Evolutionary conservation across 345 rosid species (phyloP).

Genomic region (Lagerstroemia speciosa): DNA sequence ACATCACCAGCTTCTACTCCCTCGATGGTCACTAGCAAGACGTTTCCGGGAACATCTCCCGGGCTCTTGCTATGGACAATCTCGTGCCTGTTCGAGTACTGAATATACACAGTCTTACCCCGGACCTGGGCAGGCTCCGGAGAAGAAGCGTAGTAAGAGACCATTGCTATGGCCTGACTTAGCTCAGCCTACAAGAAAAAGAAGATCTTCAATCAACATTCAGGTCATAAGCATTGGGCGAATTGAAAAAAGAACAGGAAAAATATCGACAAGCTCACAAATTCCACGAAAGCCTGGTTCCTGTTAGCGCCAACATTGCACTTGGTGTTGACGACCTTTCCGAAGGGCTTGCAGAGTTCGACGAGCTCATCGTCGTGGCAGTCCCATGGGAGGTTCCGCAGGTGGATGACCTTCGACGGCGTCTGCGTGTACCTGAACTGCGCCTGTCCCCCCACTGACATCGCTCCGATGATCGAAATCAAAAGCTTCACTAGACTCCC

Average conservation of each 20-base stretch:
- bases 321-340: constrained; percentile 86
- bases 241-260: neutral
- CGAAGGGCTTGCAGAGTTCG: constrained; percentile 89
- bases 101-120: constrained; percentile 89
- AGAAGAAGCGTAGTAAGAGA: constrained; percentile 93
- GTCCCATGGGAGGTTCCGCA: constrained; percentile 94
- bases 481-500: neutral
- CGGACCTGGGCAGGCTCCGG: constrained; percentile 96
- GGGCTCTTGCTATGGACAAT: constrained; percentile 96
- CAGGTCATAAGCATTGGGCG: neutral
- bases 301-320: constrained; percentile 92
- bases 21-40: constrained; percentile 82
- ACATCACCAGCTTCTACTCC: constrained; percentile 90
- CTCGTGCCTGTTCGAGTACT: constrained; percentile 90
- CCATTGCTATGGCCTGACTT: constrained; percentile 95
- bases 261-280: constrained; percentile 28
- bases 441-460: constrained; percentile 72
- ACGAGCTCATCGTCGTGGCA: constrained; percentile 85
- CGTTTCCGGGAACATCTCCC: constrained; percentile 94
- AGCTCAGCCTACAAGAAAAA: constrained; percentile 46
- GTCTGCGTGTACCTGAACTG: constrained; percentile 96
- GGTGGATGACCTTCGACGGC: constrained; percentile 88
- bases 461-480: constrained; percentile 7
- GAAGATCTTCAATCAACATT: neutral
- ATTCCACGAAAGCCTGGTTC: constrained; percentile 95